A percentile compares a stretch with the other conserved stretches of the same genome.
Conservation (phyloP, 1,284 basidiomycete genomes). For the Lignosus rhinocerotis region DNA sequence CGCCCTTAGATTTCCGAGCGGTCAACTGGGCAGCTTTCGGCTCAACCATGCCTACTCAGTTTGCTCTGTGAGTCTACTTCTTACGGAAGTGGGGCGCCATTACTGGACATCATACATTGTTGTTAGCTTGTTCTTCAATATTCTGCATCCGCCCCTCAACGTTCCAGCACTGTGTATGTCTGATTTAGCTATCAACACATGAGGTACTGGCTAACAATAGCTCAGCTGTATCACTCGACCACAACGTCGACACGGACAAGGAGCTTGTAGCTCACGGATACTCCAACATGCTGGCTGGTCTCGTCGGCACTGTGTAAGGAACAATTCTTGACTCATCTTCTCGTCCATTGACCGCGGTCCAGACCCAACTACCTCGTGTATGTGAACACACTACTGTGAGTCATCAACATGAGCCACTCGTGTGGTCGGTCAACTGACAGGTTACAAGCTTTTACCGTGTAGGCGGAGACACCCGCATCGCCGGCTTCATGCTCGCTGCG, state of each 20-base stretch:
- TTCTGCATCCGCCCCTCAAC: constrained; percentile 92
- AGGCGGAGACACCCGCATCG: constrained; percentile 83
- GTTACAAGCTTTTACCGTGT: constrained; percentile 85
- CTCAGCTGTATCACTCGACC: constrained; percentile 83
- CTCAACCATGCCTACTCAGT: constrained; percentile 79
- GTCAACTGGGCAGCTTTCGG: constrained; percentile 69
- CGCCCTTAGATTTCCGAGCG: constrained; percentile 54
- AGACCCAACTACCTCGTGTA: constrained; percentile 86
- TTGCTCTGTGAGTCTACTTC: constrained; percentile 59
- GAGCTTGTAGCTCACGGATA: constrained; percentile 94
- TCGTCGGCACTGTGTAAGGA: constrained; percentile 78
- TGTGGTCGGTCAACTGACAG: neutral
- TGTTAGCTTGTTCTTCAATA: constrained; percentile 81
- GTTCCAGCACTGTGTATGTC: constrained; percentile 83
- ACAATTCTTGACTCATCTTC: neutral
- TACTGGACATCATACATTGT: constrained; percentile 1
- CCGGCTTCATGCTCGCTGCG: constrained; percentile 84
- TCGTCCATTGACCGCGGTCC: neutral
- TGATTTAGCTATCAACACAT: too few relatives aligned
- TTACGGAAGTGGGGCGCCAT: constrained; percentile 14
- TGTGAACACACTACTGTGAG: constrained; percentile 86
- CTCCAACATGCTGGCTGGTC: constrained; percentile 84
- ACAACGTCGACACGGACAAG: constrained; percentile 91
- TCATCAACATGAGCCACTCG: neutral
- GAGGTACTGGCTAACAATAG: neutral